These are phyloP conservation scores for Heliamphora exappendiculata DNA, from an alignment of 148 eudicot genomes.

Conservation along the genomic window DNA sequence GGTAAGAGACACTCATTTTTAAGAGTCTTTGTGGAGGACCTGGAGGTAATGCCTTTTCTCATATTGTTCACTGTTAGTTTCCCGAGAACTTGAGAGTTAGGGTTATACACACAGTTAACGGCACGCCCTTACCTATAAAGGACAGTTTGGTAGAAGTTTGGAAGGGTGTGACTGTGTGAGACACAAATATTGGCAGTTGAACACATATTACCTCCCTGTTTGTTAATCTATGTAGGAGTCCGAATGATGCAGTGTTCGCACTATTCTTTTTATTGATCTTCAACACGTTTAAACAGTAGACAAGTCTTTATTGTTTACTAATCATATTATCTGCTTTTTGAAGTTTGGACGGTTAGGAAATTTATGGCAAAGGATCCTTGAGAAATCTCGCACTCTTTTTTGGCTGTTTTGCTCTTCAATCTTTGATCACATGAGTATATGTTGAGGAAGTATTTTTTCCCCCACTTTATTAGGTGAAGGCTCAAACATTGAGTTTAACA, in stretches of 20 bases:
- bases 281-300: neutral
- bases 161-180: conserved; percentile 94
- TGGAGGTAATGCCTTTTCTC: conserved; percentile 89
- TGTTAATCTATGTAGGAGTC: conserved; percentile 57
- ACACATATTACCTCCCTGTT: conserved; percentile 81
- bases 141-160: conserved; percentile 78
- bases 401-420: neutral
- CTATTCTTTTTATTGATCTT: neutral
- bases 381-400: neutral
- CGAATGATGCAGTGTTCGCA: conserved; percentile 32
- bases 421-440: neutral
- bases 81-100: conserved; percentile 71
- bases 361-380: neutral
- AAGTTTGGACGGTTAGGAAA: no score
- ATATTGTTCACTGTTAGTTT: conserved; percentile 86
- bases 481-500: no score
- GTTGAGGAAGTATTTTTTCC: neutral
- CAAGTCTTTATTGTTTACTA: neutral
- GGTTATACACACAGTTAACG: conserved; percentile 90
- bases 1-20: conserved; percentile 91
- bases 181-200: conserved; percentile 92
- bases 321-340: neutral
- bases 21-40: conserved; percentile 97
- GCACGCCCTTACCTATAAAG: conserved; percentile 77
- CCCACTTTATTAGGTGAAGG: no score